These are phyloP conservation scores for Aspergillus pseudoterreus DNA, from an alignment of 2,329 filamentous ascomycete species.

Conservation along the genomic window DNA sequence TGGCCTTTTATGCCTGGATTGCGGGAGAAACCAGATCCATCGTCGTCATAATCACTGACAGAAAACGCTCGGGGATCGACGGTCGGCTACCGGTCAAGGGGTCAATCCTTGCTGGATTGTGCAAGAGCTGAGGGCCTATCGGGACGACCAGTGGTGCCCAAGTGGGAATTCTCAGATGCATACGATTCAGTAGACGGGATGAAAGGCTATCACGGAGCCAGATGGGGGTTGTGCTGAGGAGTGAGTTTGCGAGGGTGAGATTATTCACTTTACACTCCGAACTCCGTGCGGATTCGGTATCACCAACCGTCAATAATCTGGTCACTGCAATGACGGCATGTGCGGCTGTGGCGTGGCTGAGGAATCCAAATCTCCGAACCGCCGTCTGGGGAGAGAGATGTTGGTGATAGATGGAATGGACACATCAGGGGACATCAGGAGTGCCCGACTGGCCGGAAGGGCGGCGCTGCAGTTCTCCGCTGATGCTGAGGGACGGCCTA, in stretches of 20 bases:
- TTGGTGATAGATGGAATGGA: slow-evolving; percentile 8
- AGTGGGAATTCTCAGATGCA: neutral
- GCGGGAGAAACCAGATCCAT: neutral
- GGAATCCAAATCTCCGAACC: neutral
- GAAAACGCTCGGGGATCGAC: slow-evolving; percentile 23
- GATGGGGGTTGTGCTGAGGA: no score
- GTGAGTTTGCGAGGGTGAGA: no score
- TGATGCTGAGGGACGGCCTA: no score
- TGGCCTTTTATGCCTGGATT: neutral
- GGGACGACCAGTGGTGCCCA: neutral
- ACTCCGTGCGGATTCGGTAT: no score
- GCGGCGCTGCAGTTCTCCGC: neutral
- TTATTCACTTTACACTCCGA: no score
- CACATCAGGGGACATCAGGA: slow-evolving; percentile 2
- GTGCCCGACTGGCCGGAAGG: neutral
- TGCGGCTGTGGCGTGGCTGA: slow-evolving; percentile 1
- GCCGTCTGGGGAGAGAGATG: neutral
- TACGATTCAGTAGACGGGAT: neutral
- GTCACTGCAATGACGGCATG: neutral
- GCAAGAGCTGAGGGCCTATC: slow-evolving; percentile 7
- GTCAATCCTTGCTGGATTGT: slow-evolving; percentile 16
- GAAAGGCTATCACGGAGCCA: no score
- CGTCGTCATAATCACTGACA: slow-evolving; percentile 7
- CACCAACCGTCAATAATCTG: neutral
- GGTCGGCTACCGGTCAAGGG: slow-evolving; percentile 1